These are phyloP conservation scores for Xylaria sp. DNA, from an alignment of 2,329 filamentous ascomycete species.

Conservation along the genomic window DNA sequence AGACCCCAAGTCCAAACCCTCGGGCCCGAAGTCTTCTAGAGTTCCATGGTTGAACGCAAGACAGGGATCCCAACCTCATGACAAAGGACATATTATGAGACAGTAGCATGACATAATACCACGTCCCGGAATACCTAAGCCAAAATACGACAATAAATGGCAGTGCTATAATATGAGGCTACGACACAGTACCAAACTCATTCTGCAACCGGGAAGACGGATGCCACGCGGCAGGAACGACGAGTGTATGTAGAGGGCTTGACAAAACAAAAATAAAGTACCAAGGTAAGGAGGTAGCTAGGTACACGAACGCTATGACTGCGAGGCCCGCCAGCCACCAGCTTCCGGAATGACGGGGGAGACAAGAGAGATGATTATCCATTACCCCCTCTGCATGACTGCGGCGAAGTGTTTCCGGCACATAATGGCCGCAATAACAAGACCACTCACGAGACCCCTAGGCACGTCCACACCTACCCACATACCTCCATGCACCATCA, in stretches of 20 bases:
- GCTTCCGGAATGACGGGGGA: slow-evolving; percentile 2
- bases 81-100: slow-evolving; percentile 4
- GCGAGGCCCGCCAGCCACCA: not conserved
- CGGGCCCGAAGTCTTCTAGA: slow-evolving; percentile 12
- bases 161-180: not conserved
- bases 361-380: not conserved
- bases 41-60: not conserved
- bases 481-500: not conserved
- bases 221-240: slow-evolving; percentile 1
- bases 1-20: not conserved
- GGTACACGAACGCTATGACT: slow-evolving; percentile 3
- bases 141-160: not conserved
- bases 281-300: not conserved
- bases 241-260: not conserved
- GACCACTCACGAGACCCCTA: not conserved
- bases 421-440: slow-evolving; percentile 6
- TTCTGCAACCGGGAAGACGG: not conserved
- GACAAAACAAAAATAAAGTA: not conserved
- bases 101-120: not conserved
- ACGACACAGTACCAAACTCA: not conserved
- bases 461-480: not conserved
- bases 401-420: slow-evolving; percentile 24
- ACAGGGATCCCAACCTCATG: not conserved
- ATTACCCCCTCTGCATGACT: slow-evolving; percentile 22
- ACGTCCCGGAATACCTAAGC: not conserved